Evolutionary conservation across 176 grass and related monocot species (phyloP).

Genomic region (Aegilops sharonensis): DNA sequence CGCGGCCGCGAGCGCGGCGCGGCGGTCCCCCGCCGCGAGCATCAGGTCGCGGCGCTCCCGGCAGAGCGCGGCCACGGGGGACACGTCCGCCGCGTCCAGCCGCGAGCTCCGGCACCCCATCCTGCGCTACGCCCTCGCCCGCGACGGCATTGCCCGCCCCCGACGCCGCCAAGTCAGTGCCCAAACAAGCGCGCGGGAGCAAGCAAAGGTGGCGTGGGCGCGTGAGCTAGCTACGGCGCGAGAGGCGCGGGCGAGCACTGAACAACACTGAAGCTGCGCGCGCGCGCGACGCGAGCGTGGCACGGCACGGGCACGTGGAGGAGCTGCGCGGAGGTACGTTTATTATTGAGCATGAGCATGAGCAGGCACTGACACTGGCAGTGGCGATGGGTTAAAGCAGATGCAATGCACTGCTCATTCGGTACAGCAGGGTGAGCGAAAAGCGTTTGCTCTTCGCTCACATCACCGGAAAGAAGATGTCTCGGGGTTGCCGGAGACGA

Average conservation of each 20-base stretch:
- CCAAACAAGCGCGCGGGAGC: not conserved
- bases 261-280: not conserved
- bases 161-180: not conserved
- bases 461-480: conserved; percentile 27
- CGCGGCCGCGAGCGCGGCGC: conserved; percentile 56
- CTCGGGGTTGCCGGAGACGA: not conserved
- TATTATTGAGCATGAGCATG: conserved; percentile 7
- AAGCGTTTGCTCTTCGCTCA: not conserved
- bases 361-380: not conserved
- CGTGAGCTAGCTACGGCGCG: not conserved
- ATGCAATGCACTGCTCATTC: conserved; percentile 7
- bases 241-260: not conserved
- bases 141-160: conserved; percentile 28
- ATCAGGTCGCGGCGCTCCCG: conserved; percentile 80
- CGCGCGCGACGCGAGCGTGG: conserved; percentile 32
- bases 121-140: conserved; percentile 13
- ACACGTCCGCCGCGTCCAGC: conserved; percentile 51
- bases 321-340: conserved; percentile 28
- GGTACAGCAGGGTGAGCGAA: not conserved
- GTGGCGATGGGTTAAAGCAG: not conserved
- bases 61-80: conserved; percentile 62
- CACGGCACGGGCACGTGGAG: conserved; percentile 42
- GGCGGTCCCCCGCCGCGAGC: conserved; percentile 42
- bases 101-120: conserved; percentile 90
- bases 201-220: not conserved